Evolutionary conservation across 495 filamentous ascomycete genomes (phyloP), one percentile per base, ranked within the genome.

Genomic region (Penicillium odoratum): DNA sequence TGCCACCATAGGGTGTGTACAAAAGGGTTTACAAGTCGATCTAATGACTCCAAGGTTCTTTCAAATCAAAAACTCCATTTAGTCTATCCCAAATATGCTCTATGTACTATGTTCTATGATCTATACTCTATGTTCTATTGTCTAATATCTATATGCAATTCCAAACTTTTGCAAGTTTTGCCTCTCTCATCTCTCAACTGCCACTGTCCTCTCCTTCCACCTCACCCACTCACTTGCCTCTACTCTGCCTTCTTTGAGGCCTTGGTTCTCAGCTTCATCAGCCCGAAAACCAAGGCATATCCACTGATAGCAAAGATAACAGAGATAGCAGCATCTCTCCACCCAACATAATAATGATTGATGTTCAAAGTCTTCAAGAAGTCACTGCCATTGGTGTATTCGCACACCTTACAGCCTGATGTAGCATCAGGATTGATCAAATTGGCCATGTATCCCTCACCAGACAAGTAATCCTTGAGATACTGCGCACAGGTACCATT

Each of bases 361-460:
- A 78, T 56, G 59, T 78, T 75, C 45, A 79, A 46, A 3, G 51
- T 69, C 8, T 57, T 43, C 13, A 79, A 61, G 47, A 74, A 79
- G 38, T 78, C 74, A 47, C 69, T 75, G 18, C 76, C 76, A 8
- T 49, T 15, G 0, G 57, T 63, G 46, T 73, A 79, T 49, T 78
- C 64, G 70, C 90, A 93, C 62, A 82, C 89, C 6, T 66, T 62
- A 72, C 89, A 93, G 42, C 58, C 58, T 0, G 51, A 47, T 2
- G 78, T 88, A 4, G 76, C 78, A 26, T 74, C 71, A 0, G 81
- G 78, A 57, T 87, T 78, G 13, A 74, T 25, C 10, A 91, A 72
- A 36, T 73, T 75, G 52, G 71, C 62, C 48, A 80, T 78, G 0
- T 80, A 81, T 5, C 83, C 83, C 1, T 69, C 66, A 1, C 61